Conservation (phyloP, 768 basidiomycete species). For the Dictyophora rubrovolvata region DNA sequence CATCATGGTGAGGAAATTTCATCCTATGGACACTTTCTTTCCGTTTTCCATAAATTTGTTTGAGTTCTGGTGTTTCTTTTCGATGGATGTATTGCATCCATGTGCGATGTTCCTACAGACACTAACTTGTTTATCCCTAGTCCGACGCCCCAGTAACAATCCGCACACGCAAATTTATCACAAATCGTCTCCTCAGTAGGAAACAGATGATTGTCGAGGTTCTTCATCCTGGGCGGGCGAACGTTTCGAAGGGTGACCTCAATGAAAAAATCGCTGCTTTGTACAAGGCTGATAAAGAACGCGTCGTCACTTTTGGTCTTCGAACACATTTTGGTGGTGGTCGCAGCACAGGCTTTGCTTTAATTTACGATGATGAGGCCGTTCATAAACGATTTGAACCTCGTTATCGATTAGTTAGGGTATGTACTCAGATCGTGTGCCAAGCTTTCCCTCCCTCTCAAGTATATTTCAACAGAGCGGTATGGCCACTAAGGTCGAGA, state of each 20-base stretch:
- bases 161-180: constrained; percentile 98
- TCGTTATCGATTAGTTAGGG: constrained; percentile 86
- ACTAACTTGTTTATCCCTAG: constrained; percentile 29
- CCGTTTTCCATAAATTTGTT: neutral
- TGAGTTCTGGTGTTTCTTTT: constrained; percentile 8
- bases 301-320: constrained; percentile 91
- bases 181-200: constrained; percentile 92
- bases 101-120: neutral
- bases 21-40: neutral
- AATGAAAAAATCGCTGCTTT: constrained; percentile 83
- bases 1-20: constrained; percentile 16
- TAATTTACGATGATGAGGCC: constrained; percentile 95
- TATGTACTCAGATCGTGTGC: constrained; percentile 32
- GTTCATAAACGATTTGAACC: constrained; percentile 97
- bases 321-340: constrained; percentile 97
- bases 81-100: constrained; percentile 21
- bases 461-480: constrained; percentile 40
- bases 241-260: constrained; percentile 87
- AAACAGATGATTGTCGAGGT: constrained; percentile 94
- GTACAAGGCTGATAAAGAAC: constrained; percentile 88
- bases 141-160: constrained; percentile 88
- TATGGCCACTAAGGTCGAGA: constrained; percentile 67
- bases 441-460: neutral
- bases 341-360: constrained; percentile 89
- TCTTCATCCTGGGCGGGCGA: constrained; percentile 90